Evolutionary conservation across 148 eudicot species (phyloP).

Genomic region (Talinum fruticosum): DNA sequence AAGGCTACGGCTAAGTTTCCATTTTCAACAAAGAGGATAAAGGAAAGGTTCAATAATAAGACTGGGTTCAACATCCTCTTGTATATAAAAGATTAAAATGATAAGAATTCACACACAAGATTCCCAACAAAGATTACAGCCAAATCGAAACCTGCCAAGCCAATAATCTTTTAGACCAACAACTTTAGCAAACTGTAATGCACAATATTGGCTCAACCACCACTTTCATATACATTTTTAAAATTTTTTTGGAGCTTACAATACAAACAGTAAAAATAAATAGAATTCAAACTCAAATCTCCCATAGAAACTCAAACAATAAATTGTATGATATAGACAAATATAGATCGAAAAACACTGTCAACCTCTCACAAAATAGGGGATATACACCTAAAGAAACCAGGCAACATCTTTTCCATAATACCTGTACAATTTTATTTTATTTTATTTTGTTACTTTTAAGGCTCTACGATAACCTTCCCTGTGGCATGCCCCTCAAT

Average conservation of each 20-base stretch:
- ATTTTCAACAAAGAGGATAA: no score
- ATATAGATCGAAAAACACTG: no score
- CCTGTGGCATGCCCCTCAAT: conserved; percentile 79
- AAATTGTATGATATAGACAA: no score
- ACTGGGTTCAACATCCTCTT: neutral
- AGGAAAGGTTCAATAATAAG: neutral
- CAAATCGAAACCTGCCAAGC: neutral
- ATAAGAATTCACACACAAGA: neutral
- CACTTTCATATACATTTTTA: no score
- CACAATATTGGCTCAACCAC: neutral
- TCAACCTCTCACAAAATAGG: no score
- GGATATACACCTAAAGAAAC: neutral
- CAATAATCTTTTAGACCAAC: neutral
- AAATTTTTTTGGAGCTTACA: no score
- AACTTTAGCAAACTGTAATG: neutral
- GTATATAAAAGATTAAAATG: no score
- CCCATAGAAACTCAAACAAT: no score
- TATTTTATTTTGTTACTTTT: no score
- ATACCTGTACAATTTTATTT: neutral
- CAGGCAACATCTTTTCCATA: neutral
- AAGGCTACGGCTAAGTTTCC: no score
- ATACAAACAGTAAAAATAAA: no score
- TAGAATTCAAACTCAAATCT: no score
- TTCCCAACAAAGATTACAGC: neutral
- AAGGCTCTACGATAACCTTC: conserved; percentile 66